Evolutionary conservation across 176 grass and related monocot species (phyloP).

Genomic region (Oryza rufipogon): DNA sequence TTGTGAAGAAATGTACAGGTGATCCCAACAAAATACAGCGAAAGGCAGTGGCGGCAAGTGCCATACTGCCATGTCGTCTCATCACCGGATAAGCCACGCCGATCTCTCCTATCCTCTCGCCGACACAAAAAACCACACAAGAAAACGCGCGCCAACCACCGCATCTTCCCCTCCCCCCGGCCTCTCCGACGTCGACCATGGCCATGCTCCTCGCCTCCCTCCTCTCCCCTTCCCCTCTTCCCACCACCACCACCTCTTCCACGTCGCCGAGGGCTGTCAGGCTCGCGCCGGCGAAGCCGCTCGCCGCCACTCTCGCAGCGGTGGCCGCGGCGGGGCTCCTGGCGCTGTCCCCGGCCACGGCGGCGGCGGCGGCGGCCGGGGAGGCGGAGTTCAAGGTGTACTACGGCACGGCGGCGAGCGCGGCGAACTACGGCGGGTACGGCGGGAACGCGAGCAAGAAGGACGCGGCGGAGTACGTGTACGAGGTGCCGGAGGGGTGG

Average conservation of each 20-base stretch:
- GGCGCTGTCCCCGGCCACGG: slow-evolving; percentile 8
- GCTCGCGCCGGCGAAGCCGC: slow-evolving; percentile 34
- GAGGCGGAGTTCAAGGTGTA: slow-evolving; percentile 54
- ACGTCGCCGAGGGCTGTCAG: background rate
- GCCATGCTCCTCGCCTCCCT: slow-evolving; percentile 53
- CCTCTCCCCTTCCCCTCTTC: slow-evolving; percentile 44
- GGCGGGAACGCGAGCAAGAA: slow-evolving; percentile 96
- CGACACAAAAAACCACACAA: slow-evolving; percentile 35
- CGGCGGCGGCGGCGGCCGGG: background rate
- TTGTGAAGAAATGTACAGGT: too few relatives aligned
- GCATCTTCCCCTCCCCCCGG: background rate
- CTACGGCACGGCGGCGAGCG: slow-evolving; percentile 84
- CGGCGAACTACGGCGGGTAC: slow-evolving; percentile 95
- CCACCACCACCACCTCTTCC: slow-evolving; percentile 38
- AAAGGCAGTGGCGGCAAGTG: background rate
- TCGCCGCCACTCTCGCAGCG: slow-evolving; percentile 46
- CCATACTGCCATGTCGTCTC: background rate
- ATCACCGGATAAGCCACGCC: slow-evolving; percentile 42
- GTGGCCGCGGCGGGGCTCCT: slow-evolving; percentile 52
- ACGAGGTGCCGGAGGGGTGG: slow-evolving; percentile 83
- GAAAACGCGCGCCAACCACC: slow-evolving; percentile 18
- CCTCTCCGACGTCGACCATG: slow-evolving; percentile 17
- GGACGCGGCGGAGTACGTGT: slow-evolving; percentile 86
- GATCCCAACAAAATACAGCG: background rate
- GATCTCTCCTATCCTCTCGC: slow-evolving; percentile 40